Evolutionary conservation across 2,329 filamentous ascomycete species (phyloP), one percentile per base, ranked within the genome.

Genomic region (Colletotrichum incanum): DNA sequence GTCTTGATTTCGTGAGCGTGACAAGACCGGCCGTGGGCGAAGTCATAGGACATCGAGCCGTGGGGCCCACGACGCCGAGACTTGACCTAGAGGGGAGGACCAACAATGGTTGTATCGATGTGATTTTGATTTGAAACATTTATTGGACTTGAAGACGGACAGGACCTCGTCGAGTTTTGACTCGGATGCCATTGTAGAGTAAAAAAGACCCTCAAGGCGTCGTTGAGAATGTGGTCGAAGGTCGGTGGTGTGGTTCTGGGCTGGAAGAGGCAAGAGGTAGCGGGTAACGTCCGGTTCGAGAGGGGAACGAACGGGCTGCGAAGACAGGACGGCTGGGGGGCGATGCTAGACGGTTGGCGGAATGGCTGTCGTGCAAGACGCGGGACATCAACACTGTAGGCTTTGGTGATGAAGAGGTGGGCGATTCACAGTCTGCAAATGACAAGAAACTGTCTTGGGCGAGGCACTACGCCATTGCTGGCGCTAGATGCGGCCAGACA

Each of bases 1-100:
- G 65, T 72, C 70, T 70, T 69, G 60, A 70, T 61, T 60, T 70
- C 41, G 39, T 56, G 65, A 70, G 66, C 70, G 70, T 70, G 70
- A 72, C 70, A 55, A 64, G 69, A 60, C 59, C 47, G 63, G 58
- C 37, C 65, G 41, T 47, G 65, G 59, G 60, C 59, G 54, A 64
- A 64, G 69, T 69, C 45, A 60, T 54, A 45, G 28, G 68, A 49
- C 14, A 39, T 37, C 23, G 65, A 37, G 23, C 52, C 45, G 34
- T 49, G 28, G 43, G 37, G 41, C 41, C 56, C 43, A 64, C 52
- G 39, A 63, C 23, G 12, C 28, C n/a, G 43, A 37, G 56, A 18
- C 23, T 16, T 41, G 12, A 18, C 34, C 52, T 50, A 18, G 34
- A 52, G 12, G 9, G 16, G 31, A 49, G 23, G 45, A 31, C 28